Conservation (phyloP, 768 basidiomycete genomes). For the Tulasnella sp. region DNA sequence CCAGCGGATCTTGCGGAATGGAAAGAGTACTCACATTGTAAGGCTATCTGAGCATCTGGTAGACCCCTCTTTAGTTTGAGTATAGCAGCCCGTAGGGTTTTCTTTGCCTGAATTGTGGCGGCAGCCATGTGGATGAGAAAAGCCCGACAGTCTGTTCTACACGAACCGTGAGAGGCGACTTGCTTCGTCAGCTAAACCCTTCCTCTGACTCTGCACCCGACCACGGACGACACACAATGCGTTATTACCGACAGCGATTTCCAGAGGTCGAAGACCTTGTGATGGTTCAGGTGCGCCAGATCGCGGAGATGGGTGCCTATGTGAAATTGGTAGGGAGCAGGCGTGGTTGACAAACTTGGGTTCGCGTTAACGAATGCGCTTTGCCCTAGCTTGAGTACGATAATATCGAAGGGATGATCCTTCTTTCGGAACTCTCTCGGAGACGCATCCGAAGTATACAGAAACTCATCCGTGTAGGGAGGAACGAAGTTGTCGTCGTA, state of each 20-base stretch:
- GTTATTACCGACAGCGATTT: constrained; percentile 87
- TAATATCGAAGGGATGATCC: constrained; percentile 98
- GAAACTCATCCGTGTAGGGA: constrained; percentile 91
- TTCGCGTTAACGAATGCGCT: neutral
- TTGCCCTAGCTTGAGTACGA: constrained; percentile 81
- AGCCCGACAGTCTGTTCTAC: neutral
- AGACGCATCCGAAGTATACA: constrained; percentile 95
- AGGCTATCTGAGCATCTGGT: constrained; percentile 9
- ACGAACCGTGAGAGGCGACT: too few relatives aligned
- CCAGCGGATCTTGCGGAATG: neutral
- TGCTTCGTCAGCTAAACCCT: neutral
- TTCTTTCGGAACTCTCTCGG: constrained; percentile 93
- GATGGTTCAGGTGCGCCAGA: constrained; percentile 99
- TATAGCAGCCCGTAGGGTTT: constrained; percentile 5
- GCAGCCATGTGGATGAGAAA: constrained; percentile 11
- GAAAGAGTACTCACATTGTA: neutral
- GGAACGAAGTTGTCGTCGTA: constrained; percentile 98
- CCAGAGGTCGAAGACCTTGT: constrained; percentile 97
- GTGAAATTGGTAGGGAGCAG: constrained; percentile 72
- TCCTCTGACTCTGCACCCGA: neutral
- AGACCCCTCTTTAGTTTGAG: neutral
- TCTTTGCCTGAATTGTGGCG: constrained; percentile 10
- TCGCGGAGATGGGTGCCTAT: constrained; percentile 99
- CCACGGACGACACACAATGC: constrained; percentile 37
- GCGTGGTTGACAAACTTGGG: neutral